phyloP scores from a whole-genome alignment of 2,329 filamentous ascomycete species.

The Cladosporium cucumerinum region DNA sequence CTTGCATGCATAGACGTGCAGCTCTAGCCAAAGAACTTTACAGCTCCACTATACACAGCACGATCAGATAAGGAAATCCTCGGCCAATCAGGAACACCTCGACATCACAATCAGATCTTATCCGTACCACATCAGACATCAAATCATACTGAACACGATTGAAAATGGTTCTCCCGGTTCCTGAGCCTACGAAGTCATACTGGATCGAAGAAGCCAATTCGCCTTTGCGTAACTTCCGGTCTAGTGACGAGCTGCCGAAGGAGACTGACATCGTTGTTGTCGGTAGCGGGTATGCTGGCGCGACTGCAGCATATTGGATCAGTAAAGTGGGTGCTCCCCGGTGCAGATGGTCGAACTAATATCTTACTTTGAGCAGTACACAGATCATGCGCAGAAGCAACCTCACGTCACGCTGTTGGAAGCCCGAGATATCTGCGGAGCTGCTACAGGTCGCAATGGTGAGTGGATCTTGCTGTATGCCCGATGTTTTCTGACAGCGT shows the following conservation, averaged over 20 bases:
- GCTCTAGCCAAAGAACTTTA: neutral
- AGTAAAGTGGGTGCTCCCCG: slow-evolving; percentile 22
- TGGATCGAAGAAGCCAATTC: slow-evolving; percentile 29
- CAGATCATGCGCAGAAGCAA: neutral
- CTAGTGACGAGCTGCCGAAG: slow-evolving; percentile 14
- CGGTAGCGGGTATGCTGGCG: slow-evolving; percentile 27
- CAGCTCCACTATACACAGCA: neutral
- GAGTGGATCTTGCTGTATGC: neutral
- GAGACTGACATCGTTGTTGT: slow-evolving; percentile 26
- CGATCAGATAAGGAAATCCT: neutral
- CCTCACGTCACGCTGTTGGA: slow-evolving; percentile 25
- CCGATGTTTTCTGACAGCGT: neutral
- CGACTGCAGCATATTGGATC: slow-evolving; percentile 31
- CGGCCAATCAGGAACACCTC: neutral
- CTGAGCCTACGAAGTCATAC: slow-evolving; percentile 24
- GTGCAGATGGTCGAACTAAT: too few species aligned
- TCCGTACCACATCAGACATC: neutral
- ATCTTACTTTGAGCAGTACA: neutral
- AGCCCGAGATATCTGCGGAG: slow-evolving; percentile 28
- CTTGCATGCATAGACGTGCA: neutral
- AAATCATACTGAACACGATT: neutral
- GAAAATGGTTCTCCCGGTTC: slow-evolving; percentile 23
- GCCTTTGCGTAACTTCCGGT: slow-evolving; percentile 21
- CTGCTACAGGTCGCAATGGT: slow-evolving; percentile 31
- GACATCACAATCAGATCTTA: neutral